These are phyloP conservation scores for Metarhizium rileyi DNA, from an alignment of 2,329 filamentous ascomycete species.

Conservation along the genomic window DNA sequence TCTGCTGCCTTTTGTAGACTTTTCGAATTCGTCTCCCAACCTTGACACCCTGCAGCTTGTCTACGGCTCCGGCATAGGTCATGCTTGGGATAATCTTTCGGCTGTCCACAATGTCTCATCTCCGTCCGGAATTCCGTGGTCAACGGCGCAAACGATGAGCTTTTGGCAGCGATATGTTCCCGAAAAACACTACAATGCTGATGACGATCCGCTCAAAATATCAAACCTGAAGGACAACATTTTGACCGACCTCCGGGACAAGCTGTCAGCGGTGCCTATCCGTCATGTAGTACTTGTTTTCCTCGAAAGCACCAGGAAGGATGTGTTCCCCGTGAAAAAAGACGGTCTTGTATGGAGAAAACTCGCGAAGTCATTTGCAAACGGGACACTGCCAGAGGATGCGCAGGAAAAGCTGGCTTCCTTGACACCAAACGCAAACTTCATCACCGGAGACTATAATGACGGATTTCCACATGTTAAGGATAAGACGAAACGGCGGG, in stretches of 20 bases:
- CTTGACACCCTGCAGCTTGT: conserved; percentile 16
- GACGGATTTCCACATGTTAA: conserved; percentile 21
- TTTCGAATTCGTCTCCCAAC: conserved; percentile 16
- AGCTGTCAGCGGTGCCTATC: conserved; percentile 23
- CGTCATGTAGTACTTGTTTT: conserved; percentile 34
- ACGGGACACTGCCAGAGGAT: conserved; percentile 22
- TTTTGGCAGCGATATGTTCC: conserved; percentile 20
- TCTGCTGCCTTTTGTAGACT: conserved; percentile 24
- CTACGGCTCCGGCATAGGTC: conserved; percentile 13
- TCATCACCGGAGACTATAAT: conserved; percentile 25
- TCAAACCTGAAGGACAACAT: conserved; percentile 27
- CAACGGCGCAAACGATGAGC: conserved; percentile 10
- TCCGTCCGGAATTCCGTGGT: conserved; percentile 18
- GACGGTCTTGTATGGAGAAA: conserved; percentile 27
- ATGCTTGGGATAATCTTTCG: conserved; percentile 19
- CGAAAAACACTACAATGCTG: conserved; percentile 21
- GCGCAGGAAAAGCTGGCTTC: conserved; percentile 18
- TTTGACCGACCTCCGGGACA: conserved; percentile 15
- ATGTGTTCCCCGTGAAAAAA: conserved; percentile 35
- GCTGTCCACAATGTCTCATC: conserved; percentile 15
- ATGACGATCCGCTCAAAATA: conserved; percentile 29
- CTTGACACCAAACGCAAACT: conserved; percentile 23
- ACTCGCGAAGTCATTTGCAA: conserved; percentile 21
- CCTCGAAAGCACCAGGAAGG: conserved; percentile 35
- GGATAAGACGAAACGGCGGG: conserved; percentile 14